These are phyloP conservation scores for Rosa rugosa DNA, from an alignment of 306 rosid species.

Conservation along the genomic window DNA sequence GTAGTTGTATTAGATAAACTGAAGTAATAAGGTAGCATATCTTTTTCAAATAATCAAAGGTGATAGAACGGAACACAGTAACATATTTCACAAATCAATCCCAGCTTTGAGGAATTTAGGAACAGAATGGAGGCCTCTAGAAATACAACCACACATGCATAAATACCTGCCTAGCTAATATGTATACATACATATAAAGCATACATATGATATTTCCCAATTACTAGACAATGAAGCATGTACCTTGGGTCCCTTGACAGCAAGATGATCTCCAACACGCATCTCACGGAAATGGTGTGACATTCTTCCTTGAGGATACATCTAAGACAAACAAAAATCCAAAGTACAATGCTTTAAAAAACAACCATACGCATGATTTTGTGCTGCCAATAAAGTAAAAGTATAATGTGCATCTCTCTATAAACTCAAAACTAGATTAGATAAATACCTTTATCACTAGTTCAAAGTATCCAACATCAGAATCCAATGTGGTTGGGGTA, in stretches of 20 bases:
- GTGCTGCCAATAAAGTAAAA: background rate
- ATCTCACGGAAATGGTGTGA: conserved; percentile 98
- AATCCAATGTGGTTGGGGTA: conserved; percentile 95
- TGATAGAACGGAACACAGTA: background rate
- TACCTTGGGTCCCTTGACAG: conserved; percentile 98
- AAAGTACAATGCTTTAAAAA: conserved; percentile 14
- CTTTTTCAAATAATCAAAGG: background rate
- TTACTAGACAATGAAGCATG: conserved; percentile 5
- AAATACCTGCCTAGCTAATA: background rate
- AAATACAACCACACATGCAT: background rate
- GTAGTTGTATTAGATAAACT: background rate
- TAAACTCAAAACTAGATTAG: background rate
- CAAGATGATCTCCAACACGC: conserved; percentile 80
- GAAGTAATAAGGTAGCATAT: background rate
- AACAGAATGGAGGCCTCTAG: background rate
- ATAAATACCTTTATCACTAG: conserved; percentile 79
- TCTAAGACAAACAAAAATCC: conserved; percentile 40
- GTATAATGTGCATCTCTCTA: background rate
- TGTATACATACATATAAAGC: no score
- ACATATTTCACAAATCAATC: background rate
- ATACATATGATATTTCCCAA: background rate
- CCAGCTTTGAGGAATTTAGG: no score
- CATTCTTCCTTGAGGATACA: conserved; percentile 99
- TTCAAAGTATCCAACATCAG: conserved; percentile 89
- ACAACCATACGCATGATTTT: conserved; percentile 7